A percentile compares a stretch with the other conserved stretches of the same genome.
phyloP scores from a whole-genome alignment of 2,329 filamentous ascomycete genomes.

The Neofusicoccum cordaticola region DNA sequence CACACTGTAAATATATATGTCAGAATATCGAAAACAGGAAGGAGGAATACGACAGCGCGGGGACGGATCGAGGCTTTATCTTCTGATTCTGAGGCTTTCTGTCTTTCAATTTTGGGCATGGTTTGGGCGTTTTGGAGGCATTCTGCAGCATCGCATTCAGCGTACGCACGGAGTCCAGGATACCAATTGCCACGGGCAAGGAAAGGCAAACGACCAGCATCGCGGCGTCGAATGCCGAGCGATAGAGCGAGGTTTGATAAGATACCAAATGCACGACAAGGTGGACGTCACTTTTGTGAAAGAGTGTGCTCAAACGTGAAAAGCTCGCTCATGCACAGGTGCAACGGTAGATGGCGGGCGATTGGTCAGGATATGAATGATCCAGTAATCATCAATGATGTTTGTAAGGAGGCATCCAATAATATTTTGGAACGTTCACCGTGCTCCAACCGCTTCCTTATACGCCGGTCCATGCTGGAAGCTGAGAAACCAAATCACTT shows the following conservation, averaged over 20 bases:
- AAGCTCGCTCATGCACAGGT: neutral
- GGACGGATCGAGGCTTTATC: neutral
- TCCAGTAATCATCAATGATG: neutral
- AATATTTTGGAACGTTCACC: neutral
- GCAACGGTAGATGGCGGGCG: neutral
- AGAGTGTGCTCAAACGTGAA: neutral
- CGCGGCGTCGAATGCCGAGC: neutral
- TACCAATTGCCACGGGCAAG: neutral
- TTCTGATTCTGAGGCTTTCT: neutral
- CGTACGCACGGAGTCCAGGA: neutral
- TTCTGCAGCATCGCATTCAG: neutral
- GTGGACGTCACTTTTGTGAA: neutral
- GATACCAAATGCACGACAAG: neutral
- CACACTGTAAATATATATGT: neutral
- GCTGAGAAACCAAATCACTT: neutral
- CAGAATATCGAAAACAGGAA: neutral
- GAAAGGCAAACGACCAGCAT: neutral
- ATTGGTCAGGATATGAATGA: neutral
- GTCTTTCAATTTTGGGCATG: neutral
- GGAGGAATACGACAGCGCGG: neutral
- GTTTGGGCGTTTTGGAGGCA: neutral
- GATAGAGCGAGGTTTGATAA: neutral
- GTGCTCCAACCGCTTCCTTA: neutral
- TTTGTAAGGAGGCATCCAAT: neutral
- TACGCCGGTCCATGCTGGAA: neutral